Base-by-base conservation (phyloP, 2,329 filamentous ascomycete species). In the Sclerotinia borealis region DNA sequence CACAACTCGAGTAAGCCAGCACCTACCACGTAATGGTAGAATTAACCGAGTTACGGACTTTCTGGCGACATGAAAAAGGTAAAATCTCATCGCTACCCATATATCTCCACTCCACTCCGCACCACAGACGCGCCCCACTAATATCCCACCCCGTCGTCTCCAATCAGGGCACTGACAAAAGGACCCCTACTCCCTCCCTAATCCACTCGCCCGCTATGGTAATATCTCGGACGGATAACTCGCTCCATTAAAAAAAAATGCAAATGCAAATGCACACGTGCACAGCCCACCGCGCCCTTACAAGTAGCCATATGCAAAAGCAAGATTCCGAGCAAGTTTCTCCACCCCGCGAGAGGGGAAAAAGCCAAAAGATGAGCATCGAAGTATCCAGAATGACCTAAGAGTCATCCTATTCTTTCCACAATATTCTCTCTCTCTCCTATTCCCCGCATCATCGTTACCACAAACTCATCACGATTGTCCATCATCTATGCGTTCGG, bases 361-460 rank as follows among this genome's bases (percentile, higher is more conserved):
- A 19, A 17, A 31, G 15, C 25, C 25, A 45, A 56, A 56, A 17
- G 5, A 55, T 41, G 36, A 29, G 25, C 19, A 43, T 56, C 19
- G 37, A 56, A 56, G 37, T 56, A 43, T 56, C 52, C 37, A 56
- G 52, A 56, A 59, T 29, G 17, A 59, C 55, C 41, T 59, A 27
- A 48, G 11, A 59, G 55, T 36, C 29, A 59, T 48, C 27, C 41
- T 9, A 58, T 36, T 34, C 29, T 34, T 34, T 36, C 55, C 55
- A 59, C 29, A 36, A 25, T 31, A 17, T 31, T n/a, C 29, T 59
- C 41, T 59, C 17, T 17, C 17, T 31, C 41, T 48, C 22, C 29
- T 59, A 34, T 36, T n/a, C 22, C 17, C 22, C 36, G 41, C 55
- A 43, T 22, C 13, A 29, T 11, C 13, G 34, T 45, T 43, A 39